phyloP scores from a whole-genome alignment of 129 eudicot genomes.

The Centella asiatica region DNA sequence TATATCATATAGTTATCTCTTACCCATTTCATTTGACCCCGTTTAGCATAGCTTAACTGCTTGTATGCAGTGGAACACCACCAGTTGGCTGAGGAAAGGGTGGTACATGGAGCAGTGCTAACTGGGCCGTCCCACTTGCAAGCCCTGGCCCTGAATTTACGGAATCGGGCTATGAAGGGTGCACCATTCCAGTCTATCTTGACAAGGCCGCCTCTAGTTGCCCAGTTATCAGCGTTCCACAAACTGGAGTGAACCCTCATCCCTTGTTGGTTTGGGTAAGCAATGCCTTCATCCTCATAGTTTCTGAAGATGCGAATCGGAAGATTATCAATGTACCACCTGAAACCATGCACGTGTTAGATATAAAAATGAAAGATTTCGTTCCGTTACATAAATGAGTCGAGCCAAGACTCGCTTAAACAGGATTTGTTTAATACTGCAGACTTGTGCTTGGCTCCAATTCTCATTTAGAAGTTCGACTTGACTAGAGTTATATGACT shows the following conservation, averaged over 20 bases:
- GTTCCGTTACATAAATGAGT: too few relatives aligned
- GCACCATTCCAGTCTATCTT: conserved; percentile 8
- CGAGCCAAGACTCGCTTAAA: too few relatives aligned
- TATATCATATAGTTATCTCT: conserved; percentile 35
- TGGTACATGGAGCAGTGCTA: conserved; percentile 1
- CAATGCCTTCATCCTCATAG: conserved; percentile 7
- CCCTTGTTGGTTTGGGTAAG: conserved; percentile 14
- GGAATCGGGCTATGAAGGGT: conserved; percentile 8
- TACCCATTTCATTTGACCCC: conserved; percentile 22
- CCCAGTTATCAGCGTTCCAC: conserved; percentile 13
- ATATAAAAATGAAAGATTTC: neutral
- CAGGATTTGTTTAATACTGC: too few relatives aligned
- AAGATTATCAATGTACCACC: conserved; percentile 8
- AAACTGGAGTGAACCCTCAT: conserved; percentile 12
- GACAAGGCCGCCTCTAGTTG: conserved; percentile 7
- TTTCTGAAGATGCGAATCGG: conserved; percentile 8
- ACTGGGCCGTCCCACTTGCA: conserved; percentile 6
- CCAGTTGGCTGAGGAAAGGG: neutral
- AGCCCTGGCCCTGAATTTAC: conserved; percentile 1
- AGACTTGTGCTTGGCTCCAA: too few relatives aligned
- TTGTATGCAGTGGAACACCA: conserved; percentile 3
- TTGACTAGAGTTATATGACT: too few relatives aligned
- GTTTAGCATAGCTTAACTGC: conserved; percentile 15
- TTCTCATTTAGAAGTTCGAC: too few relatives aligned
- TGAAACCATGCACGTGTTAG: neutral